These are phyloP conservation scores for Xerocomus minutiporus DNA, from an alignment of 1,284 basidiomycete genomes.

Conservation along the genomic window DNA sequence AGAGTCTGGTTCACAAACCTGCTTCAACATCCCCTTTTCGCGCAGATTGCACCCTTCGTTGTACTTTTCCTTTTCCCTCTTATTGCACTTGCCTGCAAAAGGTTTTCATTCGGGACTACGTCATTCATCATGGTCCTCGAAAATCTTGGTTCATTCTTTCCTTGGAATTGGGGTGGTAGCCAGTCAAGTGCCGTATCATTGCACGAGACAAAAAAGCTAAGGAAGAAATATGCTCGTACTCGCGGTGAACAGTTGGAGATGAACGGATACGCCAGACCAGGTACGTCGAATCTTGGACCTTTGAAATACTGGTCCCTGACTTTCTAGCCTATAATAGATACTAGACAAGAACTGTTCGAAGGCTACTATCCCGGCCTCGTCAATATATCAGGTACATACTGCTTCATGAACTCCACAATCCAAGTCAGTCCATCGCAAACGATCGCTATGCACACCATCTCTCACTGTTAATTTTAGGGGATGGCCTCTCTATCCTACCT, in stretches of 20 bases:
- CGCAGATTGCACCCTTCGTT: slow-evolving; percentile 54
- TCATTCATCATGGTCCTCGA: slow-evolving; percentile 54
- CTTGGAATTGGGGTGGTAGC: slow-evolving; percentile 54
- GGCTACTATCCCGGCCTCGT: slow-evolving; percentile 81
- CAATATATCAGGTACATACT: slow-evolving; percentile 91
- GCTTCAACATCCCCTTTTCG: slow-evolving; percentile 31
- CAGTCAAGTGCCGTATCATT: slow-evolving; percentile 28
- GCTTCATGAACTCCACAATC: slow-evolving; percentile 91
- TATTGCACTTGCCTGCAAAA: slow-evolving; percentile 39
- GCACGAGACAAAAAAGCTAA: slow-evolving; percentile 41
- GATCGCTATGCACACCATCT: not conserved
- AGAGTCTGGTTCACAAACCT: slow-evolving; percentile 25
- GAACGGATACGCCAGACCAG: slow-evolving; percentile 35
- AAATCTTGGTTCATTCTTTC: slow-evolving; percentile 44
- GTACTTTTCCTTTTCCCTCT: slow-evolving; percentile 53
- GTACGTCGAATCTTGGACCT: slow-evolving; percentile 12
- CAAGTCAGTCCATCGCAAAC: slow-evolving; percentile 52
- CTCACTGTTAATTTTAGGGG: slow-evolving; percentile 47
- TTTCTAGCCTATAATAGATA: slow-evolving; percentile 12
- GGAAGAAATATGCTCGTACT: slow-evolving; percentile 47
- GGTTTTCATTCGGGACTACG: slow-evolving; percentile 22
- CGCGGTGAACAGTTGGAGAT: slow-evolving; percentile 51
- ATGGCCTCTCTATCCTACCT: slow-evolving; percentile 79
- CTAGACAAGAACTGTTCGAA: slow-evolving; percentile 31
- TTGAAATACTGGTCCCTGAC: slow-evolving; percentile 1